A percentile compares a stretch with the other conserved stretches of the same genome.
Conservation (phyloP, 306 rosid genomes). For the Carpinus viminea region DNA sequence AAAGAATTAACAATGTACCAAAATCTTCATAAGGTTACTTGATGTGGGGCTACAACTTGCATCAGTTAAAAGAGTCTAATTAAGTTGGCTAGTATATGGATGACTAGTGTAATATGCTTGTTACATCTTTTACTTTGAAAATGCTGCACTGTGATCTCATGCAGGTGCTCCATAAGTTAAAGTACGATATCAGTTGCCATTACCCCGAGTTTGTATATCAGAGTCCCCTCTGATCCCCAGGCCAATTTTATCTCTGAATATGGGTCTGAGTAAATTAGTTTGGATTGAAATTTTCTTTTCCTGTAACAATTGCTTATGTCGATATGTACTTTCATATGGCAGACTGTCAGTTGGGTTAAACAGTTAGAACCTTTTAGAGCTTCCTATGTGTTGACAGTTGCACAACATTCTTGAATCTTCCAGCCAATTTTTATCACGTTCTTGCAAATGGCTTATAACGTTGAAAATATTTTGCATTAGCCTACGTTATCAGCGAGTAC, state of each 20-base stretch:
- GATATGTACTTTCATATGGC: background rate
- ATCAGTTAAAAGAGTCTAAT: background rate
- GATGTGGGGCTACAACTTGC: background rate
- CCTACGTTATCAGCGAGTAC: background rate
- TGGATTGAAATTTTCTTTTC: background rate
- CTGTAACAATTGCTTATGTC: background rate
- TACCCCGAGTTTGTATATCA: background rate
- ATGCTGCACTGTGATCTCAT: background rate
- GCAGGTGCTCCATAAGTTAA: background rate
- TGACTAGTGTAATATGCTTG: background rate
- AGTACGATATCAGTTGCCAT: background rate
- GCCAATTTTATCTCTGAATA: background rate
- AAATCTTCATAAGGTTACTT: background rate
- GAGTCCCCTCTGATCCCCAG: background rate
- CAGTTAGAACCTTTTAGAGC: background rate
- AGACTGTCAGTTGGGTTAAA: background rate
- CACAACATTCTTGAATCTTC: conserved; percentile 11
- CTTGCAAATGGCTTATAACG: background rate
- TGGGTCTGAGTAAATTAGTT: background rate
- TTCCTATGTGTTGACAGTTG: conserved; percentile 7
- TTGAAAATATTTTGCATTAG: background rate
- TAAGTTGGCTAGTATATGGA: background rate
- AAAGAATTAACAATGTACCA: background rate
- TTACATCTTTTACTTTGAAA: background rate
- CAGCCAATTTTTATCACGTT: conserved; percentile 8